A percentile compares a stretch with the other conserved stretches of the same genome.
phyloP scores from a whole-genome alignment of 768 basidiomycete species.

The Suillus paluster region DNA sequence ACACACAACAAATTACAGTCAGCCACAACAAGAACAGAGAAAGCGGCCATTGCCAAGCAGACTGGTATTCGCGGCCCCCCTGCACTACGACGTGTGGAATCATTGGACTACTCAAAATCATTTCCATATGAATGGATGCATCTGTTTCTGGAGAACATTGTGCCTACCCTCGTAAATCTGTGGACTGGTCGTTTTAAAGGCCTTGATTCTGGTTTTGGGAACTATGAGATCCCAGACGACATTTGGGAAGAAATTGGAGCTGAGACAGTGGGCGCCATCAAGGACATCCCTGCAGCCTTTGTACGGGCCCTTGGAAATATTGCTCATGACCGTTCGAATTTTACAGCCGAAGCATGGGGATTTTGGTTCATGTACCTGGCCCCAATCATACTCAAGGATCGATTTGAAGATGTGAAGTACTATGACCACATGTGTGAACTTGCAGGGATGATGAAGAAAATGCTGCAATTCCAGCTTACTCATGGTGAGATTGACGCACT shows the following conservation, averaged over 20 bases:
- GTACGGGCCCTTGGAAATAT: constrained; percentile 5
- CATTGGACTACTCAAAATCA: constrained; percentile 3
- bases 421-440: constrained; percentile 1
- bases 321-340: not conserved
- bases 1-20: constrained; percentile 1
- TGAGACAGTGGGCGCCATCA: constrained; percentile 12
- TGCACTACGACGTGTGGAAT: constrained; percentile 1
- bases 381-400: constrained; percentile 14
- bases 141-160: constrained; percentile 17
- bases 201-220: constrained; percentile 6
- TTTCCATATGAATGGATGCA: constrained; percentile 23
- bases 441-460: not conserved
- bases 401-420: not conserved
- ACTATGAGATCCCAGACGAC: constrained; percentile 7
- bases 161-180: constrained; percentile 16
- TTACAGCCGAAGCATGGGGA: constrained; percentile 21
- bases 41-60: constrained; percentile 9
- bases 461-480: too few relatives aligned
- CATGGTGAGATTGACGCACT: too few relatives aligned
- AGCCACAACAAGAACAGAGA: not conserved
- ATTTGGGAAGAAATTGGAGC: constrained; percentile 12
- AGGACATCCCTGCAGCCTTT: constrained; percentile 8
- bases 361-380: constrained; percentile 20
- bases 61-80: not conserved
- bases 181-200: constrained; percentile 25